Evolutionary conservation across 345 rosid species (phyloP), one percentile per base, ranked within the genome.

Genomic region (Barbarea vulgaris): DNA sequence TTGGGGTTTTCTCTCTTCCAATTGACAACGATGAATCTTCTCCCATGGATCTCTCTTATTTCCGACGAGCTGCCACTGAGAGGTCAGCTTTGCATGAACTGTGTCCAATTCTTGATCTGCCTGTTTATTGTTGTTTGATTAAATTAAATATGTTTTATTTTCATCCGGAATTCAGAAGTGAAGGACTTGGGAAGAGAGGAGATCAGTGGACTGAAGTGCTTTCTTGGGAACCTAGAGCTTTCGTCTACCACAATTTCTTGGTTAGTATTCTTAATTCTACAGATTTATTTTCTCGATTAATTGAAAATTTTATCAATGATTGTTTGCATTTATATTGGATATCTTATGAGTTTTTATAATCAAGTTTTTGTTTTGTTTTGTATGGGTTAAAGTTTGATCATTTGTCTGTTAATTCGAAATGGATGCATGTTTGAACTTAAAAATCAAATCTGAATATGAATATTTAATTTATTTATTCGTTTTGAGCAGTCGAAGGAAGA

Each of bases 211-310:
- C 93, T 22, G 92, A 94, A 83, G 83, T 94, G 61, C 74, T 91
- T 54, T 85, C 98, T 14, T 91, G 97, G 96, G 96, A 91, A 80
- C 98, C 98, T 12, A 81, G 97, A 68, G 95, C 97, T 71, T 86
- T 84, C 69, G 44, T 94, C 48, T 91, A 90, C 79, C 98, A 91
- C 34, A 87, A 83, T 79, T 91, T 94, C 76, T 80, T 94, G 96
- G 98, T 91, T 60, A 73, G 89, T 80, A 0, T n/a, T n/a, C n/a
- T n/a, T n/a, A n/a, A n/a, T n/a, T n/a, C n/a, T n/a, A 1, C 17
- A 34, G 19, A 71, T 70, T 54, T 30, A 10, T 41, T 59, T 6
- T 50, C n/a, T n/a, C n/a, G 73, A 17, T 17, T 54, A 3, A 51
- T 50, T 41, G 37, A 70, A 28, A 9, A 9, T 0, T 30, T 34